Evolutionary conservation across 768 basidiomycete species (phyloP).

Genomic region (Rhodotorula kratochvilovae): DNA sequence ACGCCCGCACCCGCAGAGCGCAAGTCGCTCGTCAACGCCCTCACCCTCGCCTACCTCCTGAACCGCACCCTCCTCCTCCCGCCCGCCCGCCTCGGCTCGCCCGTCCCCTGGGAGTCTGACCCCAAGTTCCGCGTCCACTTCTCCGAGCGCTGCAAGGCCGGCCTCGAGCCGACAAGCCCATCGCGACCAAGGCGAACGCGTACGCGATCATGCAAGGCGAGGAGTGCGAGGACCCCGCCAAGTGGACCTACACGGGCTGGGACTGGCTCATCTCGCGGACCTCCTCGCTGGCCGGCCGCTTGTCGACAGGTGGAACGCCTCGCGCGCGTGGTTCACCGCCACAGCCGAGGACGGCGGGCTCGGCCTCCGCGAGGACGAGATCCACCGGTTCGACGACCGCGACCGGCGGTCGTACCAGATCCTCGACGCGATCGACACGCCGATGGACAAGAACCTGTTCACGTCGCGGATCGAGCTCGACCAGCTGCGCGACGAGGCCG

Average conservation of each 20-base stretch:
- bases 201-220: background rate
- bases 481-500: background rate
- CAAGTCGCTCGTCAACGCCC: slow-evolving; percentile 35
- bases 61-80: slow-evolving; percentile 36
- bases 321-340: background rate
- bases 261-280: background rate
- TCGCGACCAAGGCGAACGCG: background rate
- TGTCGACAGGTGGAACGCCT: slow-evolving; percentile 30
- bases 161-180: slow-evolving; percentile 4
- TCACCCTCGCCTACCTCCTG: slow-evolving; percentile 25
- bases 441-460: slow-evolving; percentile 1
- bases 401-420: slow-evolving; percentile 23
- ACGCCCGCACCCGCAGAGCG: slow-evolving; percentile 6
- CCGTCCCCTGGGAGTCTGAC: slow-evolving; percentile 24
- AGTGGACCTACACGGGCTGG: slow-evolving; percentile 19
- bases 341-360: slow-evolving; percentile 10
- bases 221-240: slow-evolving; percentile 7
- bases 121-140: background rate
- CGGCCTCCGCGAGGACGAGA: background rate
- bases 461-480: slow-evolving; percentile 10
- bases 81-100: slow-evolving; percentile 25
- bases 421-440: slow-evolving; percentile 5
- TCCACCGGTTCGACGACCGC: slow-evolving; percentile 14
- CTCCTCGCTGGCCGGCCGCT: background rate
- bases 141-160: slow-evolving; percentile 29